These are phyloP conservation scores for Pseudopithomyces maydicus DNA, from an alignment of 2,329 filamentous ascomycete genomes.

Conservation along the genomic window DNA sequence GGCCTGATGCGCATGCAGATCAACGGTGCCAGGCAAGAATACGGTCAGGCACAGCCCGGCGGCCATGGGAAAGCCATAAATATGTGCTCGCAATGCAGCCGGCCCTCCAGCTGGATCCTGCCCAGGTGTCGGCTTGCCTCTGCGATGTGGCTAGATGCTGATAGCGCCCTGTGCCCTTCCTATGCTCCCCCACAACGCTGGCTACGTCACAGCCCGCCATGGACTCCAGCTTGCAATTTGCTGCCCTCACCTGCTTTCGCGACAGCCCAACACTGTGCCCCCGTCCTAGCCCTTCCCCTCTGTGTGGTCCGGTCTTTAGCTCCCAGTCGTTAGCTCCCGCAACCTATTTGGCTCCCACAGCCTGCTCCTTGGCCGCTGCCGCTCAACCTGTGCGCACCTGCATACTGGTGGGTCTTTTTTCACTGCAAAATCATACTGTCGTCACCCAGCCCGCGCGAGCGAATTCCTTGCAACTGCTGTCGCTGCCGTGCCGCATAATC, in stretches of 20 bases:
- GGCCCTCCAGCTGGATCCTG: background rate
- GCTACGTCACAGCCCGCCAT: slow-evolving; percentile 28
- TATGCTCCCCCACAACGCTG: background rate
- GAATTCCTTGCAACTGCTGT: slow-evolving; percentile 8
- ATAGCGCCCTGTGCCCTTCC: slow-evolving; percentile 3
- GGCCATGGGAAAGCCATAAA: no score
- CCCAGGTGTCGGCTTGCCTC: background rate
- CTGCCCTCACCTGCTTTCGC: slow-evolving; percentile 4
- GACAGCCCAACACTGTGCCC: background rate
- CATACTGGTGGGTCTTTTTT: slow-evolving; percentile 8
- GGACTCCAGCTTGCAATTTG: background rate
- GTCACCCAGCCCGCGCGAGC: slow-evolving; percentile 26
- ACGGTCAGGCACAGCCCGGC: slow-evolving; percentile 3
- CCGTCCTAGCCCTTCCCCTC: background rate
- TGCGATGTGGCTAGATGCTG: slow-evolving; percentile 5
- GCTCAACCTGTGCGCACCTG: slow-evolving; percentile 28
- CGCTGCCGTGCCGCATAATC: background rate
- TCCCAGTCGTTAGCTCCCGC: slow-evolving; percentile 5
- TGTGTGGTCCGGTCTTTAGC: background rate
- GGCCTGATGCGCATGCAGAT: slow-evolving; percentile 3
- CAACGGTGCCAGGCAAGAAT: background rate
- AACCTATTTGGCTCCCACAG: background rate
- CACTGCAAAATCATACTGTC: slow-evolving; percentile 37
- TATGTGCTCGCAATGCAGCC: background rate
- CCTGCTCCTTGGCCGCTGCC: background rate